Conservation (phyloP, 2,329 filamentous ascomycete genomes). For the Grosmannia huntii region DNA sequence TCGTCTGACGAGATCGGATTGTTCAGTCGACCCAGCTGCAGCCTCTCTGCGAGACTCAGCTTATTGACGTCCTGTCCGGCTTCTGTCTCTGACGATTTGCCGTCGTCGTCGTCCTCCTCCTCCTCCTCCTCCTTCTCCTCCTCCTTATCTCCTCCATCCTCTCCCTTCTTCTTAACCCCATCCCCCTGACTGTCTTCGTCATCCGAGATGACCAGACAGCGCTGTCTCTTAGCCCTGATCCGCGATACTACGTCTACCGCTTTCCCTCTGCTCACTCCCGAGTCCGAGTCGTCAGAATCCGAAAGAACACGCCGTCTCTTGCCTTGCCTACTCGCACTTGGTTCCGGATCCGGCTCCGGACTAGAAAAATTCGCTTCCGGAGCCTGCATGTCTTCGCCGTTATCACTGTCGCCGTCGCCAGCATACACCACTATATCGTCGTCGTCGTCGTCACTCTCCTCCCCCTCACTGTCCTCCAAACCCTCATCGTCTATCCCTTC, state of each 20-base stretch:
- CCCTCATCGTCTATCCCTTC: constrained; percentile 3
- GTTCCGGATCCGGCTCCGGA: neutral
- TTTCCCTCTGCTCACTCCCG: neutral
- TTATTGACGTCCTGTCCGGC: neutral
- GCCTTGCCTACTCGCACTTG: neutral
- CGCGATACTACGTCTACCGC: neutral
- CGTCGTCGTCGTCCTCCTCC: neutral
- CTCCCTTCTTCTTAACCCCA: neutral
- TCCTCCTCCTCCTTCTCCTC: neutral
- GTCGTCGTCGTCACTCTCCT: constrained; percentile 9
- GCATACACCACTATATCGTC: neutral
- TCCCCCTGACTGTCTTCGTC: neutral
- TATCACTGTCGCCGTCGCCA: neutral
- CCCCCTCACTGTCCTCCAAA: constrained; percentile 9
- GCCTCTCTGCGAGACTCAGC: constrained; percentile 6
- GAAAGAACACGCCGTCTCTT: constrained; percentile 7
- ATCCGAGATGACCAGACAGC: neutral
- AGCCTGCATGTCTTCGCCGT: neutral
- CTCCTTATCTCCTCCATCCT: neutral
- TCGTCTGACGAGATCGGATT: constrained; percentile 2
- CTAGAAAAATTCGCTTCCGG: constrained; percentile 6
- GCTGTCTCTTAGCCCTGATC: neutral
- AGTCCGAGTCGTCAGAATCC: constrained; percentile 8
- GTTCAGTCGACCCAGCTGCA: constrained; percentile 1
- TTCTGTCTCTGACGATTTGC: neutral